Conservation (phyloP, 2,329 filamentous ascomycete species). For the Paecilomyces niveus region DNA sequence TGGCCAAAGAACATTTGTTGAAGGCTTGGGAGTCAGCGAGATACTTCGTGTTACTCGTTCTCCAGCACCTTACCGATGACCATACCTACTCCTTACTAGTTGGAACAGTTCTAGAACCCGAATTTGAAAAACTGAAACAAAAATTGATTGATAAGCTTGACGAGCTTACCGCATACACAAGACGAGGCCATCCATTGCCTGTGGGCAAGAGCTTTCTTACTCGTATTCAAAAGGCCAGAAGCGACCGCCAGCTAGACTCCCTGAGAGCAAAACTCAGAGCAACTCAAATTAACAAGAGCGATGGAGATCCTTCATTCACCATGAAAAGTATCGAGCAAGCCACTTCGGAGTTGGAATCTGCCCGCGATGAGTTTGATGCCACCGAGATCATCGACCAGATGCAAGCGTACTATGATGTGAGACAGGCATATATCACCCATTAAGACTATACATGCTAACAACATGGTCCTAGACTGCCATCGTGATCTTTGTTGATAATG, state of each 20-base stretch:
- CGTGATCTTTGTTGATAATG: slow-evolving; percentile 42
- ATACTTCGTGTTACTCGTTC: slow-evolving; percentile 10
- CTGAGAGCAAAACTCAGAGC: not conserved
- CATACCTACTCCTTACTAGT: slow-evolving; percentile 13
- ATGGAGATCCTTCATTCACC: not conserved
- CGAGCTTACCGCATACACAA: not conserved
- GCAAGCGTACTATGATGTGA: slow-evolving; percentile 39
- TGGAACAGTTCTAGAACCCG: slow-evolving; percentile 10
- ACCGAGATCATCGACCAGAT: slow-evolving; percentile 40
- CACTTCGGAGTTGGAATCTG: not conserved
- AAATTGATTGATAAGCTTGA: not conserved
- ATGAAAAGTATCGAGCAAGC: not conserved
- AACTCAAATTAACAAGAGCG: not conserved
- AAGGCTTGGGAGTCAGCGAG: slow-evolving; percentile 15
- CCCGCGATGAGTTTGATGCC: slow-evolving; percentile 26
- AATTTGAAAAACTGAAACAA: slow-evolving; percentile 15
- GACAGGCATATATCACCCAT: slow-evolving; percentile 2
- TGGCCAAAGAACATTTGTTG: slow-evolving; percentile 19
- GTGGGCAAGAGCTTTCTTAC: not conserved
- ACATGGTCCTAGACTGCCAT: slow-evolving; percentile 20
- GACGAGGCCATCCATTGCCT: not conserved
- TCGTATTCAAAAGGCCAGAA: not conserved
- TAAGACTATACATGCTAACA: not conserved
- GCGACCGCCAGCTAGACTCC: not conserved
- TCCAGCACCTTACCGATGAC: slow-evolving; percentile 18